phyloP scores from a whole-genome alignment of 352 stramenopile genomes.

The Saprolegnia diclina region DNA sequence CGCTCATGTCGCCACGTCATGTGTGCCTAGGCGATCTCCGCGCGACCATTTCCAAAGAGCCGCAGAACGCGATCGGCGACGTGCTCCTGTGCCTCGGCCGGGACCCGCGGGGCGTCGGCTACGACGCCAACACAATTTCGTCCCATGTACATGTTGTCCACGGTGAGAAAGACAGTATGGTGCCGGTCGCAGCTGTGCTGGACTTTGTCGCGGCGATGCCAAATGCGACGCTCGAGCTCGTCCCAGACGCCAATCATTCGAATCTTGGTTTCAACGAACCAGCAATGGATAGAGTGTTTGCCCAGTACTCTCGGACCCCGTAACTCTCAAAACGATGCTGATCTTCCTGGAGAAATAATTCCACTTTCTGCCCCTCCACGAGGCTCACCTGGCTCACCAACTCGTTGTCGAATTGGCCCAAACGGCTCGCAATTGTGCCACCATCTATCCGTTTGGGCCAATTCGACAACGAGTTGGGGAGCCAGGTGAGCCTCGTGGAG shows the following conservation, averaged over 20 bases:
- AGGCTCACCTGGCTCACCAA: no score
- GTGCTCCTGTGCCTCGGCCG: constrained; percentile 5
- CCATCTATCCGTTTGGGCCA: no score
- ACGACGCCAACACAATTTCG: neutral
- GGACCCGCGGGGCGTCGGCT: neutral
- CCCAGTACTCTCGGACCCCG: neutral
- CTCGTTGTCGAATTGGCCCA: no score
- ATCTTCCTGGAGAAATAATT: no score
- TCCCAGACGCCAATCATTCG: neutral
- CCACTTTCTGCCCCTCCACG: no score
- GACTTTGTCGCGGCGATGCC: neutral
- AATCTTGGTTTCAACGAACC: neutral
- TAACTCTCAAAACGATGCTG: neutral
- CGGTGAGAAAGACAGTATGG: neutral
- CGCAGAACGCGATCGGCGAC: constrained; percentile 2
- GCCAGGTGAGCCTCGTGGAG: no score
- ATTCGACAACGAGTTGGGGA: no score
- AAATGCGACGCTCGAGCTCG: neutral
- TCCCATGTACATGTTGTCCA: neutral
- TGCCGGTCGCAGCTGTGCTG: neutral
- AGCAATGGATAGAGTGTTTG: neutral
- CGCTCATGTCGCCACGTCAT: neutral
- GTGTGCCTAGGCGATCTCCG: constrained; percentile 1
- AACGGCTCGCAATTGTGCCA: no score
- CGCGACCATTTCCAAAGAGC: neutral